Percentiles rank a stretch among this genome's conserved stretches.
phyloP scores from a whole-genome alignment of 169 alveolate species.

The Plasmodium billcollinsi region DNA sequence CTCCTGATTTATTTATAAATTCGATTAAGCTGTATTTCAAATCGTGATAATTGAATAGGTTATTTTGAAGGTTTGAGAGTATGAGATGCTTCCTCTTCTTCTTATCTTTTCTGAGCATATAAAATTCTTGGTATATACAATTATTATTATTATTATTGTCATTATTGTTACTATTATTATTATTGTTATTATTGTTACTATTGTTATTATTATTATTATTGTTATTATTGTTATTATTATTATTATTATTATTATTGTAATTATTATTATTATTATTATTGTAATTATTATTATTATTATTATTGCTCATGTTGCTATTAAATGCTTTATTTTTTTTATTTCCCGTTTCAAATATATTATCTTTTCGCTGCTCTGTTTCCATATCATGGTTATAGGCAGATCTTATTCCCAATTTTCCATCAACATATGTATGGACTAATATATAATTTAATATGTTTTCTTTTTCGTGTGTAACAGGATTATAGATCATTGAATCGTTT shows the following conservation, averaged over 20 bases:
- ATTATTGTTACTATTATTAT: neutral
- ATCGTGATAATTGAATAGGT: constrained; percentile 39
- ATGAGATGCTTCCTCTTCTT: constrained; percentile 17
- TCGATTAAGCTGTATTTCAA: constrained; percentile 38
- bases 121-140: neutral
- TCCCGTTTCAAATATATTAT: constrained; percentile 15
- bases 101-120: no score
- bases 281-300: no score
- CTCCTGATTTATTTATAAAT: constrained; percentile 73
- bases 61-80: constrained; percentile 21
- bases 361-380: constrained; percentile 11
- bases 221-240: neutral
- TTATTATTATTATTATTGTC: neutral
- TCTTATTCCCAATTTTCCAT: neutral
- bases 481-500: constrained; percentile 3
- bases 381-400: neutral
- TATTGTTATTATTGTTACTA: no score
- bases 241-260: neutral
- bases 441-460: constrained; percentile 30
- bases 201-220: no score
- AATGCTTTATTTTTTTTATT: neutral
- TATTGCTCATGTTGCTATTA: neutral
- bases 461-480: neutral
- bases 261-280: no score
- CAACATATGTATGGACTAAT: constrained; percentile 12